Percentiles rank a stretch among this genome's conserved stretches.
Evolutionary conservation across 2,329 filamentous ascomycete species (phyloP).

Genomic region (Fusarium bulbicola): DNA sequence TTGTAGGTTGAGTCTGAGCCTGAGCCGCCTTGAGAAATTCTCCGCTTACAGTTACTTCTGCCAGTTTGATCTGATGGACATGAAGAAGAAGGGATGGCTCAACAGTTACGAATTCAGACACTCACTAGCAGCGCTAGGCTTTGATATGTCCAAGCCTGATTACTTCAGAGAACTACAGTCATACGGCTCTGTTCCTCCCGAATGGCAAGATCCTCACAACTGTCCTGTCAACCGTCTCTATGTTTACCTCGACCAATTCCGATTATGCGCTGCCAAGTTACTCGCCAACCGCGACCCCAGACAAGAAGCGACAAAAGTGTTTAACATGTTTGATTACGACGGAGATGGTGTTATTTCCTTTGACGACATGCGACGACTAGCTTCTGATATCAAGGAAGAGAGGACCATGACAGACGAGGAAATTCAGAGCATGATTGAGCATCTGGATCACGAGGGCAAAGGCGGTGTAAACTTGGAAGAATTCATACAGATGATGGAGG

Average conservation of each 20-base stretch:
- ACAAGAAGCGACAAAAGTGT: conserved; percentile 91
- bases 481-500: conserved; percentile 71
- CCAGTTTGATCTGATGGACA: conserved; percentile 93
- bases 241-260: conserved; percentile 65
- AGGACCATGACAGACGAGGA: conserved; percentile 89
- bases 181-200: conserved; percentile 78
- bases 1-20: conserved; percentile 65
- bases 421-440: conserved; percentile 94
- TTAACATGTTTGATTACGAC: conserved; percentile 91
- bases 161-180: conserved; percentile 82
- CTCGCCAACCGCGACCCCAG: conserved; percentile 85
- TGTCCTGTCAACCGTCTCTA: conserved; percentile 56
- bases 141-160: conserved; percentile 87
- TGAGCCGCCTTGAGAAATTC: background rate
- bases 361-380: conserved; percentile 86
- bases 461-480: conserved; percentile 78
- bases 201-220: conserved; percentile 59
- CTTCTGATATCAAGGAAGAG: conserved; percentile 86
- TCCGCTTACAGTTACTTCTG: conserved; percentile 25
- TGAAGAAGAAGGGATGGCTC: conserved; percentile 92
- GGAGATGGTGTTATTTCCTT: conserved; percentile 91
- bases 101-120: conserved; percentile 99
- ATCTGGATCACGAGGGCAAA: conserved; percentile 95
- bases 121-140: conserved; percentile 93
- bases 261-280: conserved; percentile 79